Base-by-base conservation (phyloP, 1,284 basidiomycete species). In the Ustilago xerochloae region DNA sequence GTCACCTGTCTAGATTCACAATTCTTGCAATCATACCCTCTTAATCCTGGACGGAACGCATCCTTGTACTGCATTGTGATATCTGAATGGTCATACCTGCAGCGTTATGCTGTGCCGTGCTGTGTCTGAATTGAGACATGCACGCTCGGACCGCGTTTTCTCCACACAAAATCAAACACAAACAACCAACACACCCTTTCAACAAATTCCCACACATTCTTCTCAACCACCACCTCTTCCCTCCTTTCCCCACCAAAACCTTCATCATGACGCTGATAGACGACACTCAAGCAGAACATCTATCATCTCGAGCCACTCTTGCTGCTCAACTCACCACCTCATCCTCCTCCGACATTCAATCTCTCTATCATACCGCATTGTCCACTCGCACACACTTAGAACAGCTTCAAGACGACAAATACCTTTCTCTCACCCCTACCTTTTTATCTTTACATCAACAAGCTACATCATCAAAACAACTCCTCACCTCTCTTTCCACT, bases 401-500 rank as follows among this genome's bases (percentile, higher is more conserved):
- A 38, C 48, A 26, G 6, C 32, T 46, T 0, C 58, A 53, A 38
- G 33, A 52, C 45, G 8, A 29, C 15, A 53, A 43, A 45, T 68
- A 61, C 53, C 51, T 63, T 24, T 16, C 38, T 10, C 35, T 43
- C 10, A 43, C 64, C 29, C 58, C 52, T n/a, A 63, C 56, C 33
- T 49, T 60, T 48, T 30, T 67, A 18, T 72, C 73, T 9, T 62
- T 68, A n/a, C 69, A 77, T 69, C 93, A 92, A 89, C 90, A 46
- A 92, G 92, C 81, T 87, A 91, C 50, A 87, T 88, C 72, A 87
- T 97, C 39, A 4, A 66, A 63, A 29, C 49, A 63, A 43, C 62
- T 75, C 22, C 87, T 98, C 47, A 90, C 92, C 72, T 93, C 93
- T 0, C 88, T 99, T 4, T 91, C 95, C 75, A 88, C 89, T 2